These are phyloP conservation scores for Podila minutissima DNA, from an alignment of 192 early-diverging fungal species.

Conservation along the genomic window DNA sequence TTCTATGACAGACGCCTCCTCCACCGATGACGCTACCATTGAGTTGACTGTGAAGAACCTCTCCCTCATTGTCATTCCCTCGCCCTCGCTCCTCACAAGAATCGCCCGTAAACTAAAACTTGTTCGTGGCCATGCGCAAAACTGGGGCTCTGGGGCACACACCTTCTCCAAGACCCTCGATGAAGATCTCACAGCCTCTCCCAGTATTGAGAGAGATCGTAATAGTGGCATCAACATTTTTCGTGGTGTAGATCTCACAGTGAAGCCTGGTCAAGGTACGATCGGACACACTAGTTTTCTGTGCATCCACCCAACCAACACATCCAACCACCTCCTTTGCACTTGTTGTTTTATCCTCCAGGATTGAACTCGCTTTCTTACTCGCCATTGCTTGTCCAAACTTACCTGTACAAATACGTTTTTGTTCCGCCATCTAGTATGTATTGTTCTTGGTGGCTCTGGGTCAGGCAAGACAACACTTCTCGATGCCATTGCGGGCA, in stretches of 20 bases:
- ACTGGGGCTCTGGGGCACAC: too few relatives aligned
- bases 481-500: slow-evolving; percentile 78
- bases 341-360: too few relatives aligned
- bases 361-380: too few relatives aligned
- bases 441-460: slow-evolving; percentile 83
- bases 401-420: too few relatives aligned
- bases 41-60: slow-evolving; percentile 39
- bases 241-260: slow-evolving; percentile 31
- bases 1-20: too few relatives aligned
- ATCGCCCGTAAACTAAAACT: slow-evolving; percentile 18
- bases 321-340: too few relatives aligned
- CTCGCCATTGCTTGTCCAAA: too few relatives aligned
- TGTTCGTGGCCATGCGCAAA: background rate
- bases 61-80: slow-evolving; percentile 42
- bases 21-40: slow-evolving; percentile 1
- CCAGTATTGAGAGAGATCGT: slow-evolving; percentile 16
- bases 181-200: too few relatives aligned
- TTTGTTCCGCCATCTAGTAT: slow-evolving; percentile 57
- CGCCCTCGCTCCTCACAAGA: slow-evolving; percentile 33
- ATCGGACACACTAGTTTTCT: background rate
- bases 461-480: slow-evolving; percentile 86
- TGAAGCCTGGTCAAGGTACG: slow-evolving; percentile 49
- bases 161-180: background rate
- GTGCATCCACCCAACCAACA: too few relatives aligned
- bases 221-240: slow-evolving; percentile 42